Base-by-base conservation (phyloP, 768 basidiomycete genomes). In the Boletus sp. region DNA sequence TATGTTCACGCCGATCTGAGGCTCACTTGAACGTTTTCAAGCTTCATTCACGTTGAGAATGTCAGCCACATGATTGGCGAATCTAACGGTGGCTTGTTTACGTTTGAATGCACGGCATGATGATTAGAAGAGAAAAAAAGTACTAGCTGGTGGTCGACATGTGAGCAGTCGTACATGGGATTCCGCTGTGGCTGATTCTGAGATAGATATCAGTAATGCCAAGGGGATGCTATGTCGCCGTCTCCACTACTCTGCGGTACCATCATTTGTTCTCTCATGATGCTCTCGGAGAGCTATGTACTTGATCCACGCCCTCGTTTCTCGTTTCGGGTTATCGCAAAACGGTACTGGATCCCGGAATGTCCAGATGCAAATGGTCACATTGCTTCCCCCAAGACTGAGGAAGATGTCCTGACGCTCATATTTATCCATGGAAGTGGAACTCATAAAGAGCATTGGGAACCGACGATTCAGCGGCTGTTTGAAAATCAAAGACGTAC, bases 291-390 rank as follows among this genome's bases (percentile, higher is more conserved):
- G 37, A 48, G 4, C 7, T 64, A 58, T 7, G 28, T 58, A 12
- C 51, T 56, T 5, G 60, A 63, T 46, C 54, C 62, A 3, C 59
- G 56, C 28, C 57, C 62, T 2, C 32, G 42, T 1, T 45, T 64
- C 4, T 51, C 62, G 4, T 58, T 64, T 17, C 55, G 15, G 14
- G 46, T 62, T 7, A 48, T 35, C 17, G 60, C 52, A 1, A 61
- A 61, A 41, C 51, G 56, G 17, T 63, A 63, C 14, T 55, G 59
- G 47, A 29, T 44, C 5, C 17, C 20, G 18, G 42, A 45, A 6
- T n/a, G 9, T 10, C 29, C 29, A n/a, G 52, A 47, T 6, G 18
- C 12, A 5, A n/a, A 8, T 1, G 44, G 44, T 17, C n/a, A 17
- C 2, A 28, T 18, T 4, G 12, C 18, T 3, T 57, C 18, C 28